phyloP scores from a whole-genome alignment of 352 stramenopile genomes.

The Peronosclerospora sorghi region DNA sequence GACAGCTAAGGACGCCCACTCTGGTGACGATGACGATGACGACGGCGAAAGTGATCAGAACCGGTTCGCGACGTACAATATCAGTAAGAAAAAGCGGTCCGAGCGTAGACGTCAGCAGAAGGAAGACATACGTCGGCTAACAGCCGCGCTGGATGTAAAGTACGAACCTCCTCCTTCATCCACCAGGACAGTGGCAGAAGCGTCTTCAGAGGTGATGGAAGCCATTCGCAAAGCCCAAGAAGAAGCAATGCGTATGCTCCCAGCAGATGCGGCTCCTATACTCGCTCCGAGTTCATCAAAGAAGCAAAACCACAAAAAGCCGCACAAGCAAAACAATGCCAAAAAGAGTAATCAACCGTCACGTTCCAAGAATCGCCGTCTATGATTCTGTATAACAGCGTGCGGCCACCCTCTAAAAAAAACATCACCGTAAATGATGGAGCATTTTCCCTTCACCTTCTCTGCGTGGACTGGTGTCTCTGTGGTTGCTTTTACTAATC shows the following conservation, averaged over 20 bases:
- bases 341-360: constrained; percentile 22
- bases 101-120: constrained; percentile 29
- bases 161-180: constrained; percentile 5
- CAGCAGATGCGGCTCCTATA: background rate
- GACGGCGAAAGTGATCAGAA: constrained; percentile 17
- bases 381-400: constrained; percentile 11
- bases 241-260: constrained; percentile 54
- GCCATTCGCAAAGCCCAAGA: constrained; percentile 58
- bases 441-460: too few relatives aligned
- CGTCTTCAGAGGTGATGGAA: constrained; percentile 37
- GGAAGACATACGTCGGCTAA: constrained; percentile 31
- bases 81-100: constrained; percentile 27
- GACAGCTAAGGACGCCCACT: constrained; percentile 7
- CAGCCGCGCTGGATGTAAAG: constrained; percentile 16
- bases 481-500: too few relatives aligned
- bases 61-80: constrained; percentile 43
- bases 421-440: constrained; percentile 5
- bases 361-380: constrained; percentile 12
- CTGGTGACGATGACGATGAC: constrained; percentile 29
- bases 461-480: too few relatives aligned
- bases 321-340: constrained; percentile 17
- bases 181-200: background rate
- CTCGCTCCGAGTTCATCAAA: constrained; percentile 10
- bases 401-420: too few relatives aligned
- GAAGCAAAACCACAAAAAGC: constrained; percentile 26